phyloP scores from a whole-genome alignment of 177 flowering plant genomes.

The Vitis hybrid region DNA sequence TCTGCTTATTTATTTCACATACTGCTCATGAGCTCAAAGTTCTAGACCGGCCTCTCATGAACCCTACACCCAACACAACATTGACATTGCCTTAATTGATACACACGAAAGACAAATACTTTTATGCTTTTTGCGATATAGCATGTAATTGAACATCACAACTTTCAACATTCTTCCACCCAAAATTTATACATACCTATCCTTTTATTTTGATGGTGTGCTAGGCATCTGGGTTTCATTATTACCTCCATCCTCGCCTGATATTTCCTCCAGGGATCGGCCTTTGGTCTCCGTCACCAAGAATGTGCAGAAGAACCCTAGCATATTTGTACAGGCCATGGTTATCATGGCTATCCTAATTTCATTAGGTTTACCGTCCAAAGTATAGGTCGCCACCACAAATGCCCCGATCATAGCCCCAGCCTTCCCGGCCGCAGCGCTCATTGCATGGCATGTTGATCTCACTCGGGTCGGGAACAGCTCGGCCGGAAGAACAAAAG shows the following conservation, averaged over 20 bases:
- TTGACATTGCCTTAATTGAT: no score
- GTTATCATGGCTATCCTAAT: conserved; percentile 15
- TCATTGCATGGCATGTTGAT: conserved; percentile 34
- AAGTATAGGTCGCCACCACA: conserved; percentile 11
- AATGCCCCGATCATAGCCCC: conserved; percentile 34
- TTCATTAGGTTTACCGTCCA: conserved; percentile 10
- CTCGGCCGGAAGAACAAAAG: conserved; percentile 28
- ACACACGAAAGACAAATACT: no score
- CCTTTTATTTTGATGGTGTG: no score
- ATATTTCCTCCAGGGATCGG: conserved; percentile 13
- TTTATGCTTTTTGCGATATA: no score
- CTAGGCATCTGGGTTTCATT: neutral
- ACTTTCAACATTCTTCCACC: no score
- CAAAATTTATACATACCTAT: no score
- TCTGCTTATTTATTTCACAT: no score
- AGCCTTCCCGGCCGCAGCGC: conserved; percentile 32
- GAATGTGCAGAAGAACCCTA: conserved; percentile 29
- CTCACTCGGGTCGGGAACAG: conserved; percentile 29
- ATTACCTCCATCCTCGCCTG: conserved; percentile 4
- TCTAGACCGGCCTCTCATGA: no score
- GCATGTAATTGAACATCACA: no score
- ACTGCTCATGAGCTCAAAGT: no score
- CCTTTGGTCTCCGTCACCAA: conserved; percentile 29
- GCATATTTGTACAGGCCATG: conserved; percentile 10
- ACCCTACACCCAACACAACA: no score